phyloP scores from a whole-genome alignment of 2,329 filamentous ascomycete genomes.

The Ophiognomonia clavigignenti-juglandacearum region DNA sequence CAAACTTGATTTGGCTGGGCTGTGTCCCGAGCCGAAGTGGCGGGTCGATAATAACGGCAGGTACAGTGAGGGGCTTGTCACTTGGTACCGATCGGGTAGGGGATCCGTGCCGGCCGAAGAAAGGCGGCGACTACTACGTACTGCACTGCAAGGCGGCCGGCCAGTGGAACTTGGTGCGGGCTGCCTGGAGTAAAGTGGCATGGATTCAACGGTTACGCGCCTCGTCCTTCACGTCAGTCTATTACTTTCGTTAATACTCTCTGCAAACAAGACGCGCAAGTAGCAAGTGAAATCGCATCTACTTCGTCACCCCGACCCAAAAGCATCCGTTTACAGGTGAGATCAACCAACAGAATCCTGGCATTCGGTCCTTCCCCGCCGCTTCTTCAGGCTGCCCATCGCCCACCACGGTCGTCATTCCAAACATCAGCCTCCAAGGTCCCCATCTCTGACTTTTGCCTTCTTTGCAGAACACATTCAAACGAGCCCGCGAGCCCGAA shows the following conservation, averaged over 20 bases:
- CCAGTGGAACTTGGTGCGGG: too few species aligned
- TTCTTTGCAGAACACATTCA: background rate
- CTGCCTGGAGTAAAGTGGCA: too few species aligned
- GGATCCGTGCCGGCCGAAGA: too few species aligned
- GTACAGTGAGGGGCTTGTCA: too few species aligned
- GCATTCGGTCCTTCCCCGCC: background rate
- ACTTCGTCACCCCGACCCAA: background rate
- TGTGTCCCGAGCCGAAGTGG: background rate
- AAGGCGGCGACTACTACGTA: too few species aligned
- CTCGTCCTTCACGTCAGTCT: too few species aligned
- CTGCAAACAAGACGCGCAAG: background rate
- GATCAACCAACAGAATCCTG: conserved; percentile 4
- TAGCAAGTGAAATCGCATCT: too few species aligned
- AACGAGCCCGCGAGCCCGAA: background rate
- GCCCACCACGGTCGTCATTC: background rate
- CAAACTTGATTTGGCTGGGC: background rate
- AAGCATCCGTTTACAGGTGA: background rate
- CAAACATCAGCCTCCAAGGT: background rate
- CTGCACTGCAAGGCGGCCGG: too few species aligned
- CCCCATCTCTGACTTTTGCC: background rate
- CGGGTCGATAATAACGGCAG: too few species aligned
- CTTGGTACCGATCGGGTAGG: too few species aligned
- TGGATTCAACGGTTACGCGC: too few species aligned
- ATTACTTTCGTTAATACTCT: too few species aligned
- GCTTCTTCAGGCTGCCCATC: background rate